A percentile compares a stretch with the other conserved stretches of the same genome.
Conservation (phyloP, 139 green algal species). For the Pleodorina starrii region DNA sequence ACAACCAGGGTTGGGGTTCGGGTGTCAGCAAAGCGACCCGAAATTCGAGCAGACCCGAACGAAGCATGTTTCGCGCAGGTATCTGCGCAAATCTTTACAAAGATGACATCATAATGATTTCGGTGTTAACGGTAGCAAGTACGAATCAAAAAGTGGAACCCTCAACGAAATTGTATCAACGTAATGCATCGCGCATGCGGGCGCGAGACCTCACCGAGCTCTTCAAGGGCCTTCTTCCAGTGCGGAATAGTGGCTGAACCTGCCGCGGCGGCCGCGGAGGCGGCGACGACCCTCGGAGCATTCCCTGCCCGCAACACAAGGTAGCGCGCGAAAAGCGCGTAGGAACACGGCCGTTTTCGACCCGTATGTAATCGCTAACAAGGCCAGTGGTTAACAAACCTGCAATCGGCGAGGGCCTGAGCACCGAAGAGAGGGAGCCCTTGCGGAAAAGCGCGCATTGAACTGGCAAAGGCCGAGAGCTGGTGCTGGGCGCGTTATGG, state of each 20-base stretch:
- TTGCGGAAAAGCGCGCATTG: background rate
- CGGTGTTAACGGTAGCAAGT: too few species aligned
- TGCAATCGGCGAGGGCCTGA: background rate
- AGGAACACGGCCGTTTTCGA: background rate
- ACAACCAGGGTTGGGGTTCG: too few species aligned
- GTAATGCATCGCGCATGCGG: background rate
- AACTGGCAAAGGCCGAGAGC: background rate
- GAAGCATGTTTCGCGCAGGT: background rate
- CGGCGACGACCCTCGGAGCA: background rate
- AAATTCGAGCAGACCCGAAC: background rate
- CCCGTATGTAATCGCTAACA: background rate
- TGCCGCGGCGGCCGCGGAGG: background rate
- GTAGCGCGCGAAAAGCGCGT: background rate
- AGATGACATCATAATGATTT: background rate
- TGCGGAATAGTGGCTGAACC: background rate
- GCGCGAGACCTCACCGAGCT: background rate
- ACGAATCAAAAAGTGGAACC: background rate
- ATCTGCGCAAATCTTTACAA: background rate
- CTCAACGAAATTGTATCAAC: background rate
- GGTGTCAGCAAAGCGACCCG: too few species aligned
- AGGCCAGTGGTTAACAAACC: background rate
- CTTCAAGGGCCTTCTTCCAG: background rate
- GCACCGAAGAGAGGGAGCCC: background rate
- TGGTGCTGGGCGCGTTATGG: background rate
- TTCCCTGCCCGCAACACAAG: background rate